Evolutionary conservation across 2,329 filamentous ascomycete genomes (phyloP), one percentile per base, ranked within the genome.

Genomic region (Ophiostoma sp.): DNA sequence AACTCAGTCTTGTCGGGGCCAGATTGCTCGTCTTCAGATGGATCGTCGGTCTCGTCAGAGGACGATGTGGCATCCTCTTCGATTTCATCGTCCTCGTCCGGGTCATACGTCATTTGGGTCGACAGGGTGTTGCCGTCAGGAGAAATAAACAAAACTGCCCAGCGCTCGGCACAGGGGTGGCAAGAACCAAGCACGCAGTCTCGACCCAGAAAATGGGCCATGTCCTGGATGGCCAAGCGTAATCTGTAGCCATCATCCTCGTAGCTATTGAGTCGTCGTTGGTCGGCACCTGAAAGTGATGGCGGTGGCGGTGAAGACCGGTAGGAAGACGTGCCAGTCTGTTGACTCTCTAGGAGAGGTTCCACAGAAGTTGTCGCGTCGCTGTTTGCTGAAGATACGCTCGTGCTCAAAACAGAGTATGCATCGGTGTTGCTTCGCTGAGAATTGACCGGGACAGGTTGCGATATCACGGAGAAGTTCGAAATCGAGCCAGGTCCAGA

Each of bases 141-240:
- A 0, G 92, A 92, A 72, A 97, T 89, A 78, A 95, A 95, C 9
- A 97, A 84, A 7, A 96, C 91, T 4, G 92, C 88, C 94, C 94
- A 97, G 72, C 91, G 87, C 81, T 97, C 94, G 1, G 91, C 91
- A 75, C 93, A 95, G 9, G 93, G 93, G 78, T 96, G 92, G 72
- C 90, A 91, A 17, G 88, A 85, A 28, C 92, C 92, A 69, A 90
- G 89, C 22, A 91, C 85, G 15, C 85, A 87, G 17, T 94, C 90
- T 7, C 84, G 78, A 4, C 92, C 91, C 11, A 94, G 83, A 6
- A 86, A 86, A 64, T 92, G 88, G 7, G 84, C 86, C 90, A 94
- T 90, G 77, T 94, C 91, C 72, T 92, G 90, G 70, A 93, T 85
- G 4, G 91, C 91, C 75, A 89, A 83, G 48, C 91, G 89, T 70